Evolutionary conservation across 139 green algal species (phyloP).

Genomic region (Astrephomene gubernaculifera): DNA sequence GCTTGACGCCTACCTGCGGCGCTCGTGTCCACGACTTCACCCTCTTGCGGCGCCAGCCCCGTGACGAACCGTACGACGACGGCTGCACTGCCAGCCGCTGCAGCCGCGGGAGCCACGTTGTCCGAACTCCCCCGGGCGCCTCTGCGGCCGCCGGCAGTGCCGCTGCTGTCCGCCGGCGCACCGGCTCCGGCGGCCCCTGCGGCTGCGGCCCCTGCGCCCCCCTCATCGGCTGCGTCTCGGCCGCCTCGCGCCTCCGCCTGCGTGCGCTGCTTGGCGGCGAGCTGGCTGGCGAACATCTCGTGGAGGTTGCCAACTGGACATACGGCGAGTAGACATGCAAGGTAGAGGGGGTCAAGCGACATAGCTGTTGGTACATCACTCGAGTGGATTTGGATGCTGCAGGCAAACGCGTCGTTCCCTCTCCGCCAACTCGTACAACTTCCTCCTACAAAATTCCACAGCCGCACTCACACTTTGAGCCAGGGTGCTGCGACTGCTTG

Average conservation of each 20-base stretch:
- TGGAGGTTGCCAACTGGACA: not conserved
- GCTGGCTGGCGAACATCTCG: conserved; percentile 19
- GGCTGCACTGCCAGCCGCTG: not conserved
- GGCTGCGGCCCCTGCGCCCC: not conserved
- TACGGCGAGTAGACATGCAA: too few species aligned
- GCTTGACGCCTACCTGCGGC: too few species aligned
- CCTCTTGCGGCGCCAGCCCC: not conserved
- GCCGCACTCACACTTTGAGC: not conserved
- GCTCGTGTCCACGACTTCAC: too few species aligned
- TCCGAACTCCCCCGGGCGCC: not conserved
- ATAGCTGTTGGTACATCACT: too few species aligned
- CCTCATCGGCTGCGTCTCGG: not conserved
- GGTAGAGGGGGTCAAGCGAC: too few species aligned
- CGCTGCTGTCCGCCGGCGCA: not conserved
- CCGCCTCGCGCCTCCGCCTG: not conserved
- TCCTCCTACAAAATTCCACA: too few species aligned
- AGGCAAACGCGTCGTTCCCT: too few species aligned
- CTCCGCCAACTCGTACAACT: too few species aligned
- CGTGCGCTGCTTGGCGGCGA: conserved; percentile 9
- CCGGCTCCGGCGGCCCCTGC: not conserved
- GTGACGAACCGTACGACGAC: not conserved
- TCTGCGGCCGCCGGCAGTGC: not conserved
- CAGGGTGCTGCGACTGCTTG: conserved; percentile 1
- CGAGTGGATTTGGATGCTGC: too few species aligned
- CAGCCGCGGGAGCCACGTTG: not conserved